These are phyloP conservation scores for Colletotrichum falcatum DNA, from an alignment of 2,329 filamentous ascomycete species.

Conservation along the genomic window DNA sequence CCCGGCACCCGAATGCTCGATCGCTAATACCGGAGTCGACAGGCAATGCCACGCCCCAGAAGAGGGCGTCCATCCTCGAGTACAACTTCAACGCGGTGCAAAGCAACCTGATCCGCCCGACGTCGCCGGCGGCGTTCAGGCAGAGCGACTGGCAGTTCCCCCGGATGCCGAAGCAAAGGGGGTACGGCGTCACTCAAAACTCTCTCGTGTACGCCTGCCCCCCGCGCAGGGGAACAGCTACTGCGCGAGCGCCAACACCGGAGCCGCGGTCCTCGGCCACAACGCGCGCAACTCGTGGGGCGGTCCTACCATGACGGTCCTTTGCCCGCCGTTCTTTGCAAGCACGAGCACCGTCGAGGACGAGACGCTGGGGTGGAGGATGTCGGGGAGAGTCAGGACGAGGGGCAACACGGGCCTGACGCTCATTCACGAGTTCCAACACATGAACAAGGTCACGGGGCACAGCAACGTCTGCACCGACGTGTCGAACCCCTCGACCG, in stretches of 20 bases:
- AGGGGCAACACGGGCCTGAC: neutral
- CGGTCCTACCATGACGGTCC: neutral
- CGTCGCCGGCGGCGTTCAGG: neutral
- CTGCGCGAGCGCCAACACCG: neutral
- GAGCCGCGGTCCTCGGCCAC: too few relatives aligned
- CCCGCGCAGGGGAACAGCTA: neutral
- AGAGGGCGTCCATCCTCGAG: neutral
- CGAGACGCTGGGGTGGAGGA: neutral
- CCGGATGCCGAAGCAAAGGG: neutral
- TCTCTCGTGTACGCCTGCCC: neutral
- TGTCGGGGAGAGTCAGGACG: too few relatives aligned
- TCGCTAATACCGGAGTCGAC: neutral
- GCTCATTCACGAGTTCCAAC: neutral
- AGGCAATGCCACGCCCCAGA: neutral
- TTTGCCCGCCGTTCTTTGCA: neutral
- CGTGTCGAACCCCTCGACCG: neutral
- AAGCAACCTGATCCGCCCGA: neutral
- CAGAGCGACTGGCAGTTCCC: neutral
- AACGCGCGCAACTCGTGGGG: neutral
- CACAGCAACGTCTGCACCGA: neutral
- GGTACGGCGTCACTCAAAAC: neutral
- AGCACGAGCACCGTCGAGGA: neutral
- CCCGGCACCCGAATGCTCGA: fast-evolving
- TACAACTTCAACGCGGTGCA: neutral
- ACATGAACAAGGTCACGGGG: neutral